Evolutionary conservation across 768 basidiomycete species (phyloP).

Genomic region (Cytidiella melzeri): DNA sequence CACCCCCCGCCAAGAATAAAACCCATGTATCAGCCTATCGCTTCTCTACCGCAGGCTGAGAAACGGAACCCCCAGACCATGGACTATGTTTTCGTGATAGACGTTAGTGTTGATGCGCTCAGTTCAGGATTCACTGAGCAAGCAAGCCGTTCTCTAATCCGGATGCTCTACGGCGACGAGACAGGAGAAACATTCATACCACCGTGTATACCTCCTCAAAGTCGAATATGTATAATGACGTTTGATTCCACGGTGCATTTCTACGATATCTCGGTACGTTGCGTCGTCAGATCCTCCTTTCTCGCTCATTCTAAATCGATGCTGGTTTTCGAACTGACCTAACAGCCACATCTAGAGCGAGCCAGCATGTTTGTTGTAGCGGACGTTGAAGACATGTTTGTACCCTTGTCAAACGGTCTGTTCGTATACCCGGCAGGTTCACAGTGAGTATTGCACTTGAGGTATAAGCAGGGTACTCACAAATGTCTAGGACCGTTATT

Average conservation of each 20-base stretch:
- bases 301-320: background rate
- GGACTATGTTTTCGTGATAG: slow-evolving; percentile 80
- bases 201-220: slow-evolving; percentile 46
- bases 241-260: slow-evolving; percentile 82
- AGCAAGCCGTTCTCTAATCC: slow-evolving; percentile 57
- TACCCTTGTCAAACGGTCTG: slow-evolving; percentile 65
- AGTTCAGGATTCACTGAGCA: slow-evolving; percentile 63
- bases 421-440: slow-evolving; percentile 73
- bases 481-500: slow-evolving; percentile 45
- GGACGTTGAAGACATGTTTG: slow-evolving; percentile 90
- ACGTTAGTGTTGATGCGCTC: slow-evolving; percentile 68
- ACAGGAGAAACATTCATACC: slow-evolving; percentile 36
- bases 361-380: slow-evolving; percentile 74
- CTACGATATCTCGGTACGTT: slow-evolving; percentile 64
- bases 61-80: slow-evolving; percentile 56
- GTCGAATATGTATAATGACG: slow-evolving; percentile 72
- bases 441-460: slow-evolving; percentile 40
- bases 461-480: background rate
- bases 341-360: slow-evolving; percentile 38
- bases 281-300: background rate
- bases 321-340: background rate
- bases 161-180: slow-evolving; percentile 54
- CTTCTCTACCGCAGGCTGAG: slow-evolving; percentile 37
- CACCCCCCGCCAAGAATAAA: slow-evolving; percentile 51
- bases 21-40: slow-evolving; percentile 46